These are phyloP conservation scores for Ophiobolus disseminans DNA, from an alignment of 2,329 filamentous ascomycete genomes.

Conservation along the genomic window DNA sequence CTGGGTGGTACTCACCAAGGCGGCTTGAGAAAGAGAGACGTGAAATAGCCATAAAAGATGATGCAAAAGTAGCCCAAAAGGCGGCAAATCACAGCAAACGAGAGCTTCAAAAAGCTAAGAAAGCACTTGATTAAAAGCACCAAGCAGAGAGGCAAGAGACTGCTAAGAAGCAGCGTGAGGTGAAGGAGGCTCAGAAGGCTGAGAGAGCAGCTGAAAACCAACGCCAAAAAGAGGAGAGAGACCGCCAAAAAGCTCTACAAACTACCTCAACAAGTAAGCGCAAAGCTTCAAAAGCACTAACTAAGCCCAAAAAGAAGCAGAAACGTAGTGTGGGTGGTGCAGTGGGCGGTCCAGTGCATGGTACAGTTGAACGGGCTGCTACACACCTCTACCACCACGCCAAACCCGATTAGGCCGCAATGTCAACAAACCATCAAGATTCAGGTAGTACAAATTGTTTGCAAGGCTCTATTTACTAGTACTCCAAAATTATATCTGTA, in stretches of 20 bases:
- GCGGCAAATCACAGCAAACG: neutral
- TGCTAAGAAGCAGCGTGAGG: too few species aligned
- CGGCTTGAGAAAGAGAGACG: neutral
- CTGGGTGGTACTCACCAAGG: conserved; percentile 1
- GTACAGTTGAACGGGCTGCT: too few species aligned
- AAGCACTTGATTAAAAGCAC: neutral
- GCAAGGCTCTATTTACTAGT: neutral
- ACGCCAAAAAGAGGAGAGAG: neutral
- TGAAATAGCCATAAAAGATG: conserved; percentile 1
- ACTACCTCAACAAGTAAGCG: neutral
- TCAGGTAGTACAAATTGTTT: neutral
- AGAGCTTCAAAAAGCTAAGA: neutral
- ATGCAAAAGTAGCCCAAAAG: neutral
- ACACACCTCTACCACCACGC: too few species aligned
- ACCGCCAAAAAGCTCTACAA: conserved; percentile 2
- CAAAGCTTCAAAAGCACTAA: neutral
- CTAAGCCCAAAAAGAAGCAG: neutral
- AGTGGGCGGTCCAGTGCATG: too few species aligned
- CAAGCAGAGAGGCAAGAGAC: neutral
- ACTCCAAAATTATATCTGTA: neutral
- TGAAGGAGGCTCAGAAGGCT: conserved; percentile 4
- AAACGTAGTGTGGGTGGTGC: neutral
- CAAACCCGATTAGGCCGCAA: neutral
- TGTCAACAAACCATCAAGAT: neutral
- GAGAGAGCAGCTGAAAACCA: too few species aligned